Conservation (phyloP, 2,329 filamentous ascomycete species). For the Colletotrichum karsti region DNA sequence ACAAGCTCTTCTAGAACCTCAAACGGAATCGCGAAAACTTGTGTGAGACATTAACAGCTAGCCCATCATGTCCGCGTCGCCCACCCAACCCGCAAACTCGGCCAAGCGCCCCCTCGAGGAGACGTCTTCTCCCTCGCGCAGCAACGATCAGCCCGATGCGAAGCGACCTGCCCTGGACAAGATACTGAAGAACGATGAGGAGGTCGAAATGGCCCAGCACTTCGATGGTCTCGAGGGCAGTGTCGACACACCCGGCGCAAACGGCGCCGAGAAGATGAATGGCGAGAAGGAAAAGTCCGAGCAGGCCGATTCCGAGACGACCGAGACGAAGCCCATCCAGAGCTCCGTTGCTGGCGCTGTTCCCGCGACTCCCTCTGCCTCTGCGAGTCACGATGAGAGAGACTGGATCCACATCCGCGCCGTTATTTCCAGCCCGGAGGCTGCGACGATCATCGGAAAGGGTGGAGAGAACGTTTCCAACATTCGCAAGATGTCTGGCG, state of each 20-base stretch:
- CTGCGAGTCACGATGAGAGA: conserved; percentile 82
- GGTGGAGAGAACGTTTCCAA: conserved; percentile 98
- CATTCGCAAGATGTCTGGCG: conserved; percentile 92
- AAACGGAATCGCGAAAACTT: conserved; percentile 41
- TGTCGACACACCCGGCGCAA: conserved; percentile 53
- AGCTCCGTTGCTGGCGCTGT: conserved; percentile 43
- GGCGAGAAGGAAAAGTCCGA: conserved; percentile 64
- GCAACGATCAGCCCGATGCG: conserved; percentile 93
- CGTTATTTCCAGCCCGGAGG: conserved; percentile 96
- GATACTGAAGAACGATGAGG: conserved; percentile 75
- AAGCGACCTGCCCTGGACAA: conserved; percentile 98
- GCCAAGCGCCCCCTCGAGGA: conserved; percentile 96
- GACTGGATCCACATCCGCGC: conserved; percentile 97
- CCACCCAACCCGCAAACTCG: conserved; percentile 71
- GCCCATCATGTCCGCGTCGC: conserved; percentile 75
- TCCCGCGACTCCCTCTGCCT: conserved; percentile 49
- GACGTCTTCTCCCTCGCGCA: conserved; percentile 90
- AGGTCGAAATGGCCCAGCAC: conserved; percentile 53
- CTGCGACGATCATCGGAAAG: conserved; percentile 97
- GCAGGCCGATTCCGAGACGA: conserved; percentile 69
- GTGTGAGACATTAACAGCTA: conserved; percentile 32
- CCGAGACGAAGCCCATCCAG: conserved; percentile 52
- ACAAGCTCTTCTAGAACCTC: conserved; percentile 52
- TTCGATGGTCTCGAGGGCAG: conserved; percentile 42
- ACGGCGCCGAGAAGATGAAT: conserved; percentile 59